These are phyloP conservation scores for Maudiozyma bulderi DNA, from an alignment of 805 yeast genomes.

Conservation along the genomic window DNA sequence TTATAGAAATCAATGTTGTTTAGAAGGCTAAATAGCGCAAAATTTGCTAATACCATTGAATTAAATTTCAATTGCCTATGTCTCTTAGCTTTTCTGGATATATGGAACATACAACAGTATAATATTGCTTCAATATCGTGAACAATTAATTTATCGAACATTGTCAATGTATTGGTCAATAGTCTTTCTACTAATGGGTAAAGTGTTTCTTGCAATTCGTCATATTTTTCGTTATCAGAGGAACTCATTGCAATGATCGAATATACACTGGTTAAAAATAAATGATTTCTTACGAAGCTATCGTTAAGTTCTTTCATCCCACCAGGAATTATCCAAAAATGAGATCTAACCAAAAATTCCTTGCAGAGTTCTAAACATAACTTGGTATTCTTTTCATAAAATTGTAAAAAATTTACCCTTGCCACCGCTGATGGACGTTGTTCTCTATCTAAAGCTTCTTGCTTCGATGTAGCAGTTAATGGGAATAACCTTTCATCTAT, in stretches of 20 bases:
- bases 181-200: constrained; percentile 41
- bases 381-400: constrained; percentile 35
- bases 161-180: constrained; percentile 38
- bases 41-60: constrained; percentile 42
- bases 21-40: constrained; percentile 42
- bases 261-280: constrained; percentile 46
- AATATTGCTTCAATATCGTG: constrained; percentile 53
- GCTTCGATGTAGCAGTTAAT: constrained; percentile 18
- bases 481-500: constrained; percentile 34
- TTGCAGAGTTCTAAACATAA: constrained; percentile 38
- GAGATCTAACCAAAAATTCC: constrained; percentile 43
- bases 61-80: constrained; percentile 42
- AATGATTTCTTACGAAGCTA: constrained; percentile 40
- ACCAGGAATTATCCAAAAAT: constrained; percentile 55
- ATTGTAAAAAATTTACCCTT: constrained; percentile 37
- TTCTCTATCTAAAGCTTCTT: constrained; percentile 23
- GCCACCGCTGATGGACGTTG: constrained; percentile 31
- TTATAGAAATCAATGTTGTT: constrained; percentile 37
- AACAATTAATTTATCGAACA: constrained; percentile 44
- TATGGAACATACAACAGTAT: constrained; percentile 44
- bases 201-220: constrained; percentile 38
- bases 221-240: constrained; percentile 42
- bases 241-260: constrained; percentile 46
- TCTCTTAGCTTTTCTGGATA: constrained; percentile 41
- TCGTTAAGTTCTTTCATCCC: constrained; percentile 42